phyloP scores from a whole-genome alignment of 331 rosid species.

The Rosa hybrid region DNA sequence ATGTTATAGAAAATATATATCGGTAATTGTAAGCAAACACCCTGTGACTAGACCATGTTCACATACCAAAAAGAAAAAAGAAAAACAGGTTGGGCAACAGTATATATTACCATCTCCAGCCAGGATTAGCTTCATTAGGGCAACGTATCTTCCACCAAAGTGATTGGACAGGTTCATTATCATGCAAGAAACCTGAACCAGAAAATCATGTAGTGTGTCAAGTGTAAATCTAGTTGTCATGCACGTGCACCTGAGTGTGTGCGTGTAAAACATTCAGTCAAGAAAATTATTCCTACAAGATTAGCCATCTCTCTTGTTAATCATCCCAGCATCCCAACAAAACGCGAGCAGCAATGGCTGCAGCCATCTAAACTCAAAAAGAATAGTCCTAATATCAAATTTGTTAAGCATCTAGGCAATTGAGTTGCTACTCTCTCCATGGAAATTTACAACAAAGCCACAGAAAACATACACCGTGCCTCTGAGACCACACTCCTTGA shows the following conservation, averaged over 20 bases:
- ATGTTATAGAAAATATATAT: neutral
- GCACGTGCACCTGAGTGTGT: neutral
- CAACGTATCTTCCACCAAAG: conserved; percentile 52
- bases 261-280: neutral
- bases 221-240: neutral
- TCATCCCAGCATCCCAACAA: neutral
- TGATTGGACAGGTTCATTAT: conserved; percentile 39
- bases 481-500: neutral
- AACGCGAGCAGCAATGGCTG: neutral
- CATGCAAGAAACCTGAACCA: conserved; percentile 40
- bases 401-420: neutral
- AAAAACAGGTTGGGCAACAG: neutral
- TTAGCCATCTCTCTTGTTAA: neutral
- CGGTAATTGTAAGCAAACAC: neutral
- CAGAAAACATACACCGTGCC: neutral
- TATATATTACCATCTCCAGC: conserved; percentile 68
- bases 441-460: neutral
- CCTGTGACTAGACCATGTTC: neutral
- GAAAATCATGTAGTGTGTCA: conserved; percentile 12
- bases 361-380: neutral
- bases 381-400: neutral
- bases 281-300: neutral
- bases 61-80: neutral
- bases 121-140: conserved; percentile 74
- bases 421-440: neutral